Evolutionary conservation across 2,329 filamentous ascomycete species (phyloP).

Genomic region (Purpureocillium takamizusanense): DNA sequence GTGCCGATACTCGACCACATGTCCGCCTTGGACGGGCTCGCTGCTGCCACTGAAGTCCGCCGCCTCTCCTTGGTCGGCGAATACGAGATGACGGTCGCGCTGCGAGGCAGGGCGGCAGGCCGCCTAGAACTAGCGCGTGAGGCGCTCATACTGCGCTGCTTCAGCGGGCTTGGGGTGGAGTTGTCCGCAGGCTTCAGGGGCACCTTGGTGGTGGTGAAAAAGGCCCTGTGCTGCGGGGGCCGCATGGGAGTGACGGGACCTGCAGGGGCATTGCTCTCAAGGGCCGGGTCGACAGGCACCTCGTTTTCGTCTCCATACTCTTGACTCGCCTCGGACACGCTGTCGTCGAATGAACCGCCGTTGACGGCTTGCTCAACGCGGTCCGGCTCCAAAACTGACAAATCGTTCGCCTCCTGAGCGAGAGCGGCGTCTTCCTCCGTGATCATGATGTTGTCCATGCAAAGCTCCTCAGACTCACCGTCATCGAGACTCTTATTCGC

Average conservation of each 20-base stretch:
- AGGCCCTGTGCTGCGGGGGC: conserved; percentile 33
- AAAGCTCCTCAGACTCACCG: conserved; percentile 15
- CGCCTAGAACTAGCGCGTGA: conserved; percentile 36
- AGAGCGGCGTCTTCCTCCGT: conserved; percentile 49
- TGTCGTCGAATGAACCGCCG: conserved; percentile 31
- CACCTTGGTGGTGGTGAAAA: conserved; percentile 69
- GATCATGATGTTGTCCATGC: conserved; percentile 36
- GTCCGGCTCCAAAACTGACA: conserved; percentile 44
- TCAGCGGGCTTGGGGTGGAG: conserved; percentile 37
- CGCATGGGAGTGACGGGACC: conserved; percentile 48
- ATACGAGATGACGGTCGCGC: conserved; percentile 44
- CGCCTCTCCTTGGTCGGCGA: conserved; percentile 37
- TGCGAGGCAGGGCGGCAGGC: conserved; percentile 33
- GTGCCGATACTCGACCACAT: conserved; percentile 46
- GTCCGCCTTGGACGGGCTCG: conserved; percentile 35
- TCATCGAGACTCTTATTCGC: conserved; percentile 6
- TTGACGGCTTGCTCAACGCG: conserved; percentile 25
- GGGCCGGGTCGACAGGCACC: conserved; percentile 42
- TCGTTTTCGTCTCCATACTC: conserved; percentile 61
- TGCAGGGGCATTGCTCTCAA: conserved; percentile 17
- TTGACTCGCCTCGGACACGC: conserved; percentile 52
- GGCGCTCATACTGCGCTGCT: conserved; percentile 41
- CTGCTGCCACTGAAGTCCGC: conserved; percentile 8
- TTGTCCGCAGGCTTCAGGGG: conserved; percentile 62
- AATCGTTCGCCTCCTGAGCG: conserved; percentile 49